Evolutionary conservation across 768 basidiomycete species (phyloP).

Genomic region (Pleurotus eryngii): DNA sequence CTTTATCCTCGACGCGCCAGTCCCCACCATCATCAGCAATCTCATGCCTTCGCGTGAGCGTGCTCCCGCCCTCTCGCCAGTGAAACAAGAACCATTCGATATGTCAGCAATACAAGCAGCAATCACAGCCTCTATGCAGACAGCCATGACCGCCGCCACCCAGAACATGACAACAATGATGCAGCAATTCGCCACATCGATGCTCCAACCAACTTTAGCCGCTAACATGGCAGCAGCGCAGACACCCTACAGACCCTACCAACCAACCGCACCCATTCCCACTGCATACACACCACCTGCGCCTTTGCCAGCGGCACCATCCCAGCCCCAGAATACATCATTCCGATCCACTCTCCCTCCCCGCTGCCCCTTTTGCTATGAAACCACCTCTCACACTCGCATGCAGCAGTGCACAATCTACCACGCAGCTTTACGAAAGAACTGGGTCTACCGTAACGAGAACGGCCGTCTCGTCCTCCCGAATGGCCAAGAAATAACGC

Average conservation of each 20-base stretch:
- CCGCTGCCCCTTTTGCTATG: neutral
- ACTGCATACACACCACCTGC: neutral
- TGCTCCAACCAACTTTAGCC: neutral
- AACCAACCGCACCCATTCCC: neutral
- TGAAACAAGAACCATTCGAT: neutral
- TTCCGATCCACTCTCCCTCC: neutral
- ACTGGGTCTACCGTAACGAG: neutral
- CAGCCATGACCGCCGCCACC: neutral
- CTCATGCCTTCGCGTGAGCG: neutral
- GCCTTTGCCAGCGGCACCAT: neutral
- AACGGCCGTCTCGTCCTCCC: neutral
- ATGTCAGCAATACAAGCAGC: neutral
- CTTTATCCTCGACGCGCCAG: neutral
- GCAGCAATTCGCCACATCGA: neutral
- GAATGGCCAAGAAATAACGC: neutral
- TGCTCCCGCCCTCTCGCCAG: neutral
- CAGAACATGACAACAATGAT: conserved; percentile 2
- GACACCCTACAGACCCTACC: neutral
- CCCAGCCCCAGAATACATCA: neutral
- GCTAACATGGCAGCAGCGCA: neutral
- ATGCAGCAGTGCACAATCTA: neutral
- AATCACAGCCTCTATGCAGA: neutral
- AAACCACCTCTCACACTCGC: neutral
- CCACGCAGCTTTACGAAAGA: neutral
- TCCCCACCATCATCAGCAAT: neutral